Conservation (phyloP, 2,329 filamentous ascomycete genomes). For the Blastomyces percursus region DNA sequence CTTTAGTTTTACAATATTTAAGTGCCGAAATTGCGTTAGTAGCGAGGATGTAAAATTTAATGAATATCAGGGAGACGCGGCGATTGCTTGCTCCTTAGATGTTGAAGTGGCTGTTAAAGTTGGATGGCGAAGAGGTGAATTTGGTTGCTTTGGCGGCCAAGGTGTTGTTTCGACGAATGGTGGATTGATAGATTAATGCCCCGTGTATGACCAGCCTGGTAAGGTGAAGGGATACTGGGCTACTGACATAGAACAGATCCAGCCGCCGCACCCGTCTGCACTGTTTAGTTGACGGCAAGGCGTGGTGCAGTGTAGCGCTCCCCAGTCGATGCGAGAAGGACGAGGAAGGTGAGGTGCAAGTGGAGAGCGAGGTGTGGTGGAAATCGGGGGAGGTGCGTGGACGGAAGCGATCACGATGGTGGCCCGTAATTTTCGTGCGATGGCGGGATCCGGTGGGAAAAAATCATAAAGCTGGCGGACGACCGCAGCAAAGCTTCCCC, state of each 20-base stretch:
- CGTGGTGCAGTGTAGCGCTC: neutral
- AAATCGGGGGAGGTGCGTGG: constrained; percentile 3
- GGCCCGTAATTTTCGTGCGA: neutral
- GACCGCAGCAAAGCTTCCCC: neutral
- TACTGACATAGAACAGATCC: neutral
- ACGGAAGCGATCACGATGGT: neutral
- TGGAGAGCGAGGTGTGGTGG: neutral
- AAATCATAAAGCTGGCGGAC: neutral
- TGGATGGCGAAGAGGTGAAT: neutral
- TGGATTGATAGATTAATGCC: neutral
- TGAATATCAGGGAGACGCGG: neutral
- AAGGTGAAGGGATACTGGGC: neutral
- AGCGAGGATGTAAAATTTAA: neutral
- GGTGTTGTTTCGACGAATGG: neutral
- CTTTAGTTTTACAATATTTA: neutral
- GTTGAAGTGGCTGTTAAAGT: constrained; percentile 1
- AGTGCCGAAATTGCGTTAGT: neutral
- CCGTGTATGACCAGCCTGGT: neutral
- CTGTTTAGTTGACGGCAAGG: neutral
- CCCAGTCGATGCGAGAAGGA: neutral
- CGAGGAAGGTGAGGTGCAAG: neutral
- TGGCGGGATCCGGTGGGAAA: neutral
- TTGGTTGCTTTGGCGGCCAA: constrained; percentile 1
- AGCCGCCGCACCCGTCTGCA: neutral
- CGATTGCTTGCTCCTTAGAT: neutral